These are phyloP conservation scores for Gastrolobium villosum DNA, from an alignment of 306 rosid genomes.

Conservation along the genomic window DNA sequence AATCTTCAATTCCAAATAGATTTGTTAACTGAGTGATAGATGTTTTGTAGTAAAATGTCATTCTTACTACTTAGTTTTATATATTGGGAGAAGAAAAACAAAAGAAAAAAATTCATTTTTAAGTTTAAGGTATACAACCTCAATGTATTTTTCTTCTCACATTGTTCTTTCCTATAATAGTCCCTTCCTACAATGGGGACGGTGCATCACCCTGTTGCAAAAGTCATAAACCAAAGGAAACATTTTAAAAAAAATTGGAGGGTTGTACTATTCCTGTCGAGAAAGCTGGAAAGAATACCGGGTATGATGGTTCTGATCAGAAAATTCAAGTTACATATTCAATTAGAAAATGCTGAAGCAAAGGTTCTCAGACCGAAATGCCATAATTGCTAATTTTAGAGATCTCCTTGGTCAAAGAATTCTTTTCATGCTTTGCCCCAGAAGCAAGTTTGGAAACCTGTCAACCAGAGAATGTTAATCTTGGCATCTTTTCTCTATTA, in stretches of 20 bases:
- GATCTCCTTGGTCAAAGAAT: constrained; percentile 72
- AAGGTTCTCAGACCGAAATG: constrained; percentile 74
- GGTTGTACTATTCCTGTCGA: constrained; percentile 13
- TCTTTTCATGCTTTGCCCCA: constrained; percentile 81
- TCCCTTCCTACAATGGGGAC: constrained; percentile 3
- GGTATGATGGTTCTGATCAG: constrained; percentile 6
- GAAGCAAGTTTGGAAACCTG: constrained; percentile 83
- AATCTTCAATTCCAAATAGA: background rate
- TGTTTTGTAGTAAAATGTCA: background rate
- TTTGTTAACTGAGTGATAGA: background rate
- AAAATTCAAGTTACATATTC: constrained; percentile 37
- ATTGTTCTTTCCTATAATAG: constrained; percentile 3
- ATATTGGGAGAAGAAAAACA: background rate
- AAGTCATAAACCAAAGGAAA: constrained; percentile 20
- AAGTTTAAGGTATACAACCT: constrained; percentile 21
- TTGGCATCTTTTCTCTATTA: constrained; percentile 22
- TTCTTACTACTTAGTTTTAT: constrained; percentile 16
- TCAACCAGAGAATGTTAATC: constrained; percentile 36
- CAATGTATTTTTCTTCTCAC: constrained; percentile 22
- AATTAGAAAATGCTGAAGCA: constrained; percentile 26
- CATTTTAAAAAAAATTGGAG: constrained; percentile 12
- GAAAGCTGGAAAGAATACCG: constrained; percentile 4
- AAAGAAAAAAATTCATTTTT: background rate
- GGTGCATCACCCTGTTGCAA: constrained; percentile 15
- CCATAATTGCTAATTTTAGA: constrained; percentile 88